Evolutionary conservation across 2,329 filamentous ascomycete species (phyloP), one percentile per base, ranked within the genome.

Genomic region (Myriosclerotinia curreyana): DNA sequence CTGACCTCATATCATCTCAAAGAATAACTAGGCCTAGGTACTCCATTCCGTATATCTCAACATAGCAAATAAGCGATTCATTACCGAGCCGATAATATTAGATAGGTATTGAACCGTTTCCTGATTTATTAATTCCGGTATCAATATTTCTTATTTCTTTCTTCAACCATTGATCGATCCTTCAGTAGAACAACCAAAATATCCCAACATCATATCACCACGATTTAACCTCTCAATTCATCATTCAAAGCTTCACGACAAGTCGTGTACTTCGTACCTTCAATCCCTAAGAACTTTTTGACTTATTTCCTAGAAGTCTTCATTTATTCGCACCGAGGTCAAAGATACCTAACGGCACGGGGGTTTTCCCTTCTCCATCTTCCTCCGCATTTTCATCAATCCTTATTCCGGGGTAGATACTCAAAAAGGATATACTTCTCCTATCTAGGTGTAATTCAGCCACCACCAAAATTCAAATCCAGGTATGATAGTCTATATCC

Each of bases 361-460:
- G 42, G 20, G 52, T 54, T 61, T 53, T 61, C 46, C 50, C 52
- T 66, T 66, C 68, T 68, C 67, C 68, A 69, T 64, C 46, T 34
- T 31, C 52, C 28, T 56, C 60, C 60, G 36, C 51, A 40, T 63
- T 65, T 67, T 60, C 40, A 56, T 50, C 52, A 54, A 67, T 44
- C 31, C 54, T 64, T 25, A 68, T 65, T 67, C 68, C 67, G 66
- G 68, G 68, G 68, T 64, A 53, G 38, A n/a, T 62, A 61, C 60
- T 46, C 25, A 36, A 55, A 62, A 31, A 3, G 40, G 50, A 5
- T 46, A 36, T 54, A 14, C 36, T 12, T 40, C 17, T 17, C 36
- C 34, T 17, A 14, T 36, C 44, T 54, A 28, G 11, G 34, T 12
- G n/a, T 51, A 31, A 42, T n/a, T n/a, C 38, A 17, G 25, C 46